A percentile compares a stretch with the other conserved stretches of the same genome.
Conservation (phyloP, 164 flowering plant genomes). For the Brasenia schreberi region DNA sequence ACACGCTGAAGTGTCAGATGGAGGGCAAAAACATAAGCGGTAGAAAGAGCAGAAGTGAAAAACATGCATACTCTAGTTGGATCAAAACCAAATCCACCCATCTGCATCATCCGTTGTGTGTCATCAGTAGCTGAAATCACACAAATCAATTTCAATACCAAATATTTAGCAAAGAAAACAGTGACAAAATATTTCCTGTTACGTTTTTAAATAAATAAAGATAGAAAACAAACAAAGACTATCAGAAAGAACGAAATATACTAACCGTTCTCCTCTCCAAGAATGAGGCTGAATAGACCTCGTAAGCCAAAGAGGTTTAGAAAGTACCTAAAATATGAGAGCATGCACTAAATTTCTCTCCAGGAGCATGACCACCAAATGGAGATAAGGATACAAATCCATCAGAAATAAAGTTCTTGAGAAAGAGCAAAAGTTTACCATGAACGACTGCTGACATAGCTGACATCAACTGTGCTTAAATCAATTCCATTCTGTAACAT, state of each 20-base stretch:
- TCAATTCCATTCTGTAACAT: conserved; percentile 99
- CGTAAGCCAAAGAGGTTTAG: conserved; percentile 91
- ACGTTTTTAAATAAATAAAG: not conserved
- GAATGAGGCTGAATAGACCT: conserved; percentile 91
- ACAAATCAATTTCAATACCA: not conserved
- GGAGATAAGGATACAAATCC: conserved; percentile 2
- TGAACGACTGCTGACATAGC: conserved; percentile 98
- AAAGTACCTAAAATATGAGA: conserved; percentile 60
- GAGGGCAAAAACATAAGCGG: too few relatives aligned
- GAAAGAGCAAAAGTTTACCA: conserved; percentile 39
- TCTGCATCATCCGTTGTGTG: conserved; percentile 97
- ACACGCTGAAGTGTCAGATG: too few relatives aligned
- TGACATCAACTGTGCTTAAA: conserved; percentile 95
- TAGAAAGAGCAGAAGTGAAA: not conserved
- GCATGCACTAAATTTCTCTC: not conserved
- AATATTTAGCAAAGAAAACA: not conserved
- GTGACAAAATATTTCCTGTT: not conserved
- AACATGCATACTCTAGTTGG: conserved; percentile 56
- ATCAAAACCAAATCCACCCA: conserved; percentile 86
- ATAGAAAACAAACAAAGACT: not conserved
- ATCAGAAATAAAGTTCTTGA: conserved; percentile 1
- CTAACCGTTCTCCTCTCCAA: conserved; percentile 96
- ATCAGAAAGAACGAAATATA: conserved; percentile 4
- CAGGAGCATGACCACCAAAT: not conserved
- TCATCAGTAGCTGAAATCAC: conserved; percentile 67